Conservation (phyloP, 78 protist genomes). For the Capsaspora owczarzaki region DNA sequence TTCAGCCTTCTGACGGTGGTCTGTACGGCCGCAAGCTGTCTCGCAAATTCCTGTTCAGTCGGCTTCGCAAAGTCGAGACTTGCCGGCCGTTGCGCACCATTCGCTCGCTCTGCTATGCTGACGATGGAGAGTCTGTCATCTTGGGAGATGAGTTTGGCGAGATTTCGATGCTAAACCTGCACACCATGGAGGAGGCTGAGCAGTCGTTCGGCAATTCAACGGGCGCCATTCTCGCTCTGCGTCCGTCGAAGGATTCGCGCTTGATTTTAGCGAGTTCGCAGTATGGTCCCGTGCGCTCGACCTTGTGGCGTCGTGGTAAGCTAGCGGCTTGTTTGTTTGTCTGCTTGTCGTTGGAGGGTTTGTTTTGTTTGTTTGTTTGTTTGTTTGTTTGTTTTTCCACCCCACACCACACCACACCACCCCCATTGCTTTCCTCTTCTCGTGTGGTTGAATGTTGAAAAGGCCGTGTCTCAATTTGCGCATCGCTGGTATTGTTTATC, state of each 20-base stretch:
- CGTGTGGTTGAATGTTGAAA: not conserved
- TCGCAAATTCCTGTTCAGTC: conserved; percentile 3
- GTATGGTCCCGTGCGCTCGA: not conserved
- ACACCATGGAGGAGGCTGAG: not conserved
- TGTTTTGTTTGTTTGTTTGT: too few relatives aligned
- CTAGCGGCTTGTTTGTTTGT: too few relatives aligned
- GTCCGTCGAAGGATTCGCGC: not conserved
- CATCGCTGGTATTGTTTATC: not conserved
- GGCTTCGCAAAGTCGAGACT: conserved; percentile 2
- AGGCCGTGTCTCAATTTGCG: not conserved
- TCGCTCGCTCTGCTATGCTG: too few relatives aligned
- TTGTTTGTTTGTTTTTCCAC: too few relatives aligned
- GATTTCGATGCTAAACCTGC: not conserved
- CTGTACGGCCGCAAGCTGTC: not conserved
- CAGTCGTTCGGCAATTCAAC: too few relatives aligned
- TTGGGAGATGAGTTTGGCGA: conserved; percentile 5
- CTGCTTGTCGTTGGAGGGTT: too few relatives aligned
- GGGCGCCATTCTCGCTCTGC: not conserved
- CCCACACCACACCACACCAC: too few relatives aligned
- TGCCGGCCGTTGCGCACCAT: too few relatives aligned
- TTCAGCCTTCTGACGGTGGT: conserved; percentile 1
- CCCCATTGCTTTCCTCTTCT: too few relatives aligned
- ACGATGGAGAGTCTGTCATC: not conserved
- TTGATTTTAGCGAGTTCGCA: not conserved
- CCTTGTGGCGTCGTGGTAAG: not conserved